Percentiles rank a stretch among this genome's conserved stretches.
These are phyloP conservation scores for Nicotiana benthamiana DNA, from an alignment of 257 asterid genomes.

Conservation along the genomic window DNA sequence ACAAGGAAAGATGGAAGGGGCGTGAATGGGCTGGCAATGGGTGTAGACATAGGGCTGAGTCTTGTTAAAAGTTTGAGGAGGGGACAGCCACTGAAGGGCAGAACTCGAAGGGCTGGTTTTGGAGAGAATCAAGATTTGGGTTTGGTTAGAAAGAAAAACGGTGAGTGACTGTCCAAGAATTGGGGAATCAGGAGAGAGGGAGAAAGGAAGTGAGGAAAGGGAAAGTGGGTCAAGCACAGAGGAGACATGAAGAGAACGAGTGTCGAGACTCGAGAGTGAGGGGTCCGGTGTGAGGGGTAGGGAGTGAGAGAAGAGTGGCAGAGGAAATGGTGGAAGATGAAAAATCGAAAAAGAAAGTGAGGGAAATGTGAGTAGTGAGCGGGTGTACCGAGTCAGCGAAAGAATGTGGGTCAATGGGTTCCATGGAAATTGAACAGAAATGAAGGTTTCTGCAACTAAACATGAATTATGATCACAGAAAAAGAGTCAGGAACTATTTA, in stretches of 20 bases:
- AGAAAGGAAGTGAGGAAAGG: conserved; percentile 47
- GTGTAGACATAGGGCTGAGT: conserved; percentile 72
- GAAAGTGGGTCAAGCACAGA: conserved; percentile 21
- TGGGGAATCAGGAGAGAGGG: conserved; percentile 43
- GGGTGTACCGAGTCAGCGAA: conserved; percentile 79
- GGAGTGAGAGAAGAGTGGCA: conserved; percentile 61
- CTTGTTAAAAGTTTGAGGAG: conserved; percentile 73
- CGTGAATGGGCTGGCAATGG: conserved; percentile 89
- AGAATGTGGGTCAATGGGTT: conserved; percentile 86
- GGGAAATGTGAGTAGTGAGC: conserved; percentile 68
- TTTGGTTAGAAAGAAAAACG: background rate
- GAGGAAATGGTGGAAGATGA: conserved; percentile 64
- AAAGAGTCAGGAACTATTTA: too few relatives aligned
- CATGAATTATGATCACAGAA: too few relatives aligned
- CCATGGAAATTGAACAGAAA: conserved; percentile 29
- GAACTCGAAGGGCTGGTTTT: background rate
- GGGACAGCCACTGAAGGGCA: conserved; percentile 84
- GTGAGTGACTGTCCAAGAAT: conserved; percentile 12
- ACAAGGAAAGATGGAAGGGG: conserved; percentile 88
- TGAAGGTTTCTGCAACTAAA: background rate
- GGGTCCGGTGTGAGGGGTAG: conserved; percentile 56
- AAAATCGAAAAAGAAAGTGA: conserved; percentile 70
- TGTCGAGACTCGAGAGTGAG: conserved; percentile 69
- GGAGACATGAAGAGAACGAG: conserved; percentile 59
- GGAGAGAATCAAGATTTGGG: conserved; percentile 7